Evolutionary conservation across 352 stramenopile genomes (phyloP).

Genomic region (Phytopythium delawarense): DNA sequence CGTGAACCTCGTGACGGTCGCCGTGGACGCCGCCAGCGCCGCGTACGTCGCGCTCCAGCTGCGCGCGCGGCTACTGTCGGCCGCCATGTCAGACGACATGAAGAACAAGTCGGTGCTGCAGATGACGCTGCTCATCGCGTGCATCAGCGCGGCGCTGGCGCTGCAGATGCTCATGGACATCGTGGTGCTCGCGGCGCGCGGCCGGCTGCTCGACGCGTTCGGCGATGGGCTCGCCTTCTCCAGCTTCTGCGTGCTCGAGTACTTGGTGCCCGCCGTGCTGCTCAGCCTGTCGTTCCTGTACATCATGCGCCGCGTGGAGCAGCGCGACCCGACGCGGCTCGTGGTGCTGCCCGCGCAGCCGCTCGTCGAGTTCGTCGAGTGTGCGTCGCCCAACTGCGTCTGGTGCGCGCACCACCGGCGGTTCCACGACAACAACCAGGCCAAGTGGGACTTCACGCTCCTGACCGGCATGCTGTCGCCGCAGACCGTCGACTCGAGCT

Average conservation of each 20-base stretch:
- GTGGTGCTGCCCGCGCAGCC: constrained; percentile 43
- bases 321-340: constrained; percentile 45
- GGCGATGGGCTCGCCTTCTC: constrained; percentile 26
- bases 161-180: constrained; percentile 57
- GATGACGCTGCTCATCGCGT: constrained; percentile 55
- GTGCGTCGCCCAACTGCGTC: constrained; percentile 54
- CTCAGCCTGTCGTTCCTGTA: constrained; percentile 62
- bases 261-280: constrained; percentile 43
- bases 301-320: constrained; percentile 70
- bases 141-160: constrained; percentile 35
- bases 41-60: constrained; percentile 43
- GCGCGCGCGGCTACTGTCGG: constrained; percentile 38
- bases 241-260: constrained; percentile 49
- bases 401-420: constrained; percentile 71
- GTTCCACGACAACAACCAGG: constrained; percentile 43
- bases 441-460: constrained; percentile 60
- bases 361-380: constrained; percentile 74
- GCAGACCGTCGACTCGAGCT: constrained; percentile 52
- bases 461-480: constrained; percentile 46
- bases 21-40: constrained; percentile 39
- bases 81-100: constrained; percentile 71
- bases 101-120: constrained; percentile 69
- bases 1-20: constrained; percentile 40
- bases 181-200: constrained; percentile 16
- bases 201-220: constrained; percentile 11